A percentile compares a stretch with the other conserved stretches of the same genome.
Evolutionary conservation across 768 basidiomycete species (phyloP).

Genomic region (Dioszegia aurantiaca): DNA sequence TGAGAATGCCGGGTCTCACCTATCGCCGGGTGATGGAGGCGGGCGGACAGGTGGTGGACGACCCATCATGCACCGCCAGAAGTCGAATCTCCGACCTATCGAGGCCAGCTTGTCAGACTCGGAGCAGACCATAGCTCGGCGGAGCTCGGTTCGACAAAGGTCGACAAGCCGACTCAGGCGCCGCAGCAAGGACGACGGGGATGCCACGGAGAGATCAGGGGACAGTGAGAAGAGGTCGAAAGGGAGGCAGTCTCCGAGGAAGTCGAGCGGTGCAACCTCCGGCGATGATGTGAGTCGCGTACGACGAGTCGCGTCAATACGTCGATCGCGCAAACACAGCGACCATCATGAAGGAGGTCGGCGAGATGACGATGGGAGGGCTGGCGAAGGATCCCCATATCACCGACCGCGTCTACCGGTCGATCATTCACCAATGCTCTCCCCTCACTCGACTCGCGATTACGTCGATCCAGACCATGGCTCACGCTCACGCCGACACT

Average conservation of each 20-base stretch:
- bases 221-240: not conserved
- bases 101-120: constrained; percentile 6
- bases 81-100: not conserved
- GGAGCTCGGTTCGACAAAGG: not conserved
- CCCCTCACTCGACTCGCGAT: constrained; percentile 4
- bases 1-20: no score
- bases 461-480: not conserved
- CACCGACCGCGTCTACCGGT: constrained; percentile 5
- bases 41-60: not conserved
- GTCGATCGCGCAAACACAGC: not conserved
- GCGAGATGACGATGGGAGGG: not conserved
- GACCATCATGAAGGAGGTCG: no score
- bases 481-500: not conserved
- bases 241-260: not conserved
- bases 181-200: constrained; percentile 2
- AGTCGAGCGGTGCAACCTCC: no score
- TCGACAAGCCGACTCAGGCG: constrained; percentile 5
- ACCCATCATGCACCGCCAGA: not conserved
- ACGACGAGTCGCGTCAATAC: not conserved
- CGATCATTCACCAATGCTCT: constrained; percentile 7
- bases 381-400: constrained; percentile 4
- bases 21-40: not conserved
- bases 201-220: not conserved
- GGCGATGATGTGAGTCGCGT: not conserved
- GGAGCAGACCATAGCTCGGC: not conserved